Conservation (phyloP, 306 rosid species). For the Arachis hypogaea region DNA sequence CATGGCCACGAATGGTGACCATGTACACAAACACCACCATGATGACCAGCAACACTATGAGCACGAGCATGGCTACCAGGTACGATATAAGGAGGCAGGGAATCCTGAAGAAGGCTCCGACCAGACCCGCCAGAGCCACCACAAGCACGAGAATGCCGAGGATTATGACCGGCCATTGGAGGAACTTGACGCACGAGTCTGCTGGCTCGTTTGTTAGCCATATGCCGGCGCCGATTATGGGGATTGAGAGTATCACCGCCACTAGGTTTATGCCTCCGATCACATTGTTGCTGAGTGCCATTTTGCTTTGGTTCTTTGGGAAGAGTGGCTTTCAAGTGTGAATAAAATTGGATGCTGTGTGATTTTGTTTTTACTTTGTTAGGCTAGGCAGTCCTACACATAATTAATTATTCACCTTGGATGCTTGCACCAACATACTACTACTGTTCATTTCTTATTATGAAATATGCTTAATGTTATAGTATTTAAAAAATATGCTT, state of each 20-base stretch:
- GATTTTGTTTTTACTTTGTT: background rate
- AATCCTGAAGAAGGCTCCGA: conserved; percentile 79
- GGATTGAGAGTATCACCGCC: conserved; percentile 75
- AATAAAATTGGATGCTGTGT: background rate
- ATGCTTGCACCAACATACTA: no score
- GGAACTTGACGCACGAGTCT: conserved; percentile 66
- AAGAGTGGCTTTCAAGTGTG: background rate
- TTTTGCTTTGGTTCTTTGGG: background rate
- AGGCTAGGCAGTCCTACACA: conserved; percentile 30
- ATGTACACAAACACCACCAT: conserved; percentile 72
- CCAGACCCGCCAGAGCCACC: conserved; percentile 72
- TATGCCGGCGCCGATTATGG: conserved; percentile 86
- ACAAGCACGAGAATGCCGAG: conserved; percentile 64
- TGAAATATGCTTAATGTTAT: no score
- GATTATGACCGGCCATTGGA: conserved; percentile 89
- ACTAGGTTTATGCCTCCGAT: conserved; percentile 81
- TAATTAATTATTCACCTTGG: background rate
- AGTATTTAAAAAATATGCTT: no score
- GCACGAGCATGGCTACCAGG: conserved; percentile 79
- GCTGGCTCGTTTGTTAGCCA: conserved; percentile 81
- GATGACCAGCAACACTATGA: conserved; percentile 56
- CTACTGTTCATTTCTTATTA: no score
- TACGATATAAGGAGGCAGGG: conserved; percentile 66
- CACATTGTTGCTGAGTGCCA: conserved; percentile 82
- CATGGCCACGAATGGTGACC: conserved; percentile 83